A percentile compares a stretch with the other conserved stretches of the same genome.
These are phyloP conservation scores for Musa troglodytarum DNA, from an alignment of 176 grass and related monocot genomes.

Conservation along the genomic window DNA sequence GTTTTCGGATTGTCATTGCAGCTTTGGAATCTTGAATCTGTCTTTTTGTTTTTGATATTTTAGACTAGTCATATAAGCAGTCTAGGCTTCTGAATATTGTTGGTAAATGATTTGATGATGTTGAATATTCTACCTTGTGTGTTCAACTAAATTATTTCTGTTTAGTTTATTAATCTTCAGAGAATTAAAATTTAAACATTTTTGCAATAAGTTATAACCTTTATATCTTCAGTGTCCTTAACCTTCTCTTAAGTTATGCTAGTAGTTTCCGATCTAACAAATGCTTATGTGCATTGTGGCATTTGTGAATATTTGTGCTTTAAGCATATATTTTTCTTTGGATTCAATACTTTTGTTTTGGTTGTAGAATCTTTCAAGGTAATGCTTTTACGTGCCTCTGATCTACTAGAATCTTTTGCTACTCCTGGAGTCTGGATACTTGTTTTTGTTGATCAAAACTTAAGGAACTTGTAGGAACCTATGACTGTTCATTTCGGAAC, in stretches of 20 bases:
- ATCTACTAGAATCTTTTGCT: conserved; percentile 65
- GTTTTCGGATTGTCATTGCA: too few relatives aligned
- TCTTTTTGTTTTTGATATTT: not conserved
- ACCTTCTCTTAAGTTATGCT: not conserved
- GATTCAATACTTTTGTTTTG: not conserved
- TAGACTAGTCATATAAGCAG: not conserved
- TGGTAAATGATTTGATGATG: not conserved
- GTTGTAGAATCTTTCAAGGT: conserved; percentile 44
- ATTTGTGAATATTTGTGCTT: not conserved
- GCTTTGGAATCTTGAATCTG: too few relatives aligned
- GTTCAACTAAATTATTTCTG: too few relatives aligned
- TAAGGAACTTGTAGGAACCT: not conserved
- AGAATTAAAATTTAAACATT: too few relatives aligned
- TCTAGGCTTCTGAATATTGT: not conserved
- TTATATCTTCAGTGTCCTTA: too few relatives aligned
- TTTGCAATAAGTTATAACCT: not conserved
- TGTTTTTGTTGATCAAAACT: not conserved
- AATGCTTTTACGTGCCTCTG: conserved; percentile 88
- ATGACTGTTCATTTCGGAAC: not conserved
- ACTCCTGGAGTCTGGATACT: conserved; percentile 74
- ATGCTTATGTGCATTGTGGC: not conserved
- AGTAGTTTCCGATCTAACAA: not conserved
- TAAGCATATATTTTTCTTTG: not conserved
- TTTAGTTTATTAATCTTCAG: too few relatives aligned
- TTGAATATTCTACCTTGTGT: not conserved